These are phyloP conservation scores for Rhododendron vialii DNA, from an alignment of 148 eudicot genomes.

Conservation along the genomic window DNA sequence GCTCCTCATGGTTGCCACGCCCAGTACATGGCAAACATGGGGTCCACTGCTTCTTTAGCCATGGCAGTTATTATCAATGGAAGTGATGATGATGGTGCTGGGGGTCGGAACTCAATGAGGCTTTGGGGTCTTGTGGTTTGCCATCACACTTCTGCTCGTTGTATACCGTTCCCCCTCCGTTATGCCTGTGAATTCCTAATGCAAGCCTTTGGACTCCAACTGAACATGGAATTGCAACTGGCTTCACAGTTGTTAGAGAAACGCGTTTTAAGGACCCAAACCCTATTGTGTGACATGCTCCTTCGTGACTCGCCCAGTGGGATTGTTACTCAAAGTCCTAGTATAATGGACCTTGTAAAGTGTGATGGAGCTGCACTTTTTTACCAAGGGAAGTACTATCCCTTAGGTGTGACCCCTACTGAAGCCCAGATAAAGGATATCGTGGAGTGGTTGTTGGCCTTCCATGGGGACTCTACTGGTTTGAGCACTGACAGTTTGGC, in stretches of 20 bases:
- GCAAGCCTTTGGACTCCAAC: slow-evolving; percentile 93
- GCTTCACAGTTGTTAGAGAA: slow-evolving; percentile 70
- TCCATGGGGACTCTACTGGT: slow-evolving; percentile 80
- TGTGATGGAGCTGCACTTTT: slow-evolving; percentile 93
- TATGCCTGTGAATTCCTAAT: slow-evolving; percentile 96
- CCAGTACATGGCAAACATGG: slow-evolving; percentile 97
- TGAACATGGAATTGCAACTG: slow-evolving; percentile 88
- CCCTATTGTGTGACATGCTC: slow-evolving; percentile 89
- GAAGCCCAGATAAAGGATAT: slow-evolving; percentile 86
- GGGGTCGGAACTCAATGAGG: slow-evolving; percentile 53
- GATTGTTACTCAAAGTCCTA: slow-evolving; percentile 82
- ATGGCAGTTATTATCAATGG: slow-evolving; percentile 89
- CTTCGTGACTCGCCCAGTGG: slow-evolving; percentile 83
- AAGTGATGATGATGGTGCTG: slow-evolving; percentile 50
- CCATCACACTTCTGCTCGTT: slow-evolving; percentile 82
- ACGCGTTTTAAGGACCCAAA: slow-evolving; percentile 74
- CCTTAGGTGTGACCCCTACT: slow-evolving; percentile 75
- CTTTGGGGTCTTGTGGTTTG: slow-evolving; percentile 98
- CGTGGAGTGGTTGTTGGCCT: slow-evolving; percentile 64
- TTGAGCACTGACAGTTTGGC: slow-evolving; percentile 88
- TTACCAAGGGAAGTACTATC: slow-evolving; percentile 66
- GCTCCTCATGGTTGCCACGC: slow-evolving; percentile 97
- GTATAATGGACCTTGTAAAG: slow-evolving; percentile 84
- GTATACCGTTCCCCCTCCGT: slow-evolving; percentile 80
- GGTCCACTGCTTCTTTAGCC: slow-evolving; percentile 76